Evolutionary conservation across 176 grass and related monocot genomes (phyloP).

Genomic region (Hordeum marinum): DNA sequence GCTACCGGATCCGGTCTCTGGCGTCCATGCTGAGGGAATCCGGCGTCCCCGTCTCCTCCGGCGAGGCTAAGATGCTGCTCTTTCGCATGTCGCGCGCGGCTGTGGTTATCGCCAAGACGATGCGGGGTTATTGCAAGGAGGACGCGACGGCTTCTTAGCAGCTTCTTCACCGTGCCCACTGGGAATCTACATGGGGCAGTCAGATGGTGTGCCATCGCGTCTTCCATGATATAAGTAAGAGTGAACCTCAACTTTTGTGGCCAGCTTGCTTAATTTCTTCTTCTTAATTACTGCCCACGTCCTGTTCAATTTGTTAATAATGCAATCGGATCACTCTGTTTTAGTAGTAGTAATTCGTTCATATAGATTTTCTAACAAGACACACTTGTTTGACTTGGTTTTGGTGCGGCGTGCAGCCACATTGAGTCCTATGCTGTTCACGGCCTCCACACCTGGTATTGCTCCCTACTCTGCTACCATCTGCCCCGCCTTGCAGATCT

Average conservation of each 20-base stretch:
- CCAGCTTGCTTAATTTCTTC: neutral
- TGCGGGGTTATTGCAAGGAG: neutral
- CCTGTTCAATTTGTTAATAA: neutral
- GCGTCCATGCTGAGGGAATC: neutral
- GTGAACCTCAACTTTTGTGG: too few species aligned
- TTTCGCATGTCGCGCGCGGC: neutral
- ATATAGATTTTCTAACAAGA: neutral
- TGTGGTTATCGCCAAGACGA: neutral
- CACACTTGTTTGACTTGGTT: neutral
- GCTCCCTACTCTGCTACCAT: neutral
- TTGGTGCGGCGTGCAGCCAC: neutral
- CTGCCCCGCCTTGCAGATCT: neutral
- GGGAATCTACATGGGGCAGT: neutral
- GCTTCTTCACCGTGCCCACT: neutral
- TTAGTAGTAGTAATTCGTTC: neutral
- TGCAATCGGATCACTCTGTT: neutral
- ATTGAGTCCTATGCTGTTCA: neutral
- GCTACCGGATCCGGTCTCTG: neutral
- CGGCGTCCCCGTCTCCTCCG: neutral
- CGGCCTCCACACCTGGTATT: neutral
- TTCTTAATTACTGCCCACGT: neutral
- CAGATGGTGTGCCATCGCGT: neutral
- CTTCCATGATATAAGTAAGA: neutral
- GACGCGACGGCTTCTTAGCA: neutral
- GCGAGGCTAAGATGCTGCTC: neutral